These are phyloP conservation scores for Byssochlamys sp. DNA, from an alignment of 2,329 filamentous ascomycete genomes.

Conservation along the genomic window DNA sequence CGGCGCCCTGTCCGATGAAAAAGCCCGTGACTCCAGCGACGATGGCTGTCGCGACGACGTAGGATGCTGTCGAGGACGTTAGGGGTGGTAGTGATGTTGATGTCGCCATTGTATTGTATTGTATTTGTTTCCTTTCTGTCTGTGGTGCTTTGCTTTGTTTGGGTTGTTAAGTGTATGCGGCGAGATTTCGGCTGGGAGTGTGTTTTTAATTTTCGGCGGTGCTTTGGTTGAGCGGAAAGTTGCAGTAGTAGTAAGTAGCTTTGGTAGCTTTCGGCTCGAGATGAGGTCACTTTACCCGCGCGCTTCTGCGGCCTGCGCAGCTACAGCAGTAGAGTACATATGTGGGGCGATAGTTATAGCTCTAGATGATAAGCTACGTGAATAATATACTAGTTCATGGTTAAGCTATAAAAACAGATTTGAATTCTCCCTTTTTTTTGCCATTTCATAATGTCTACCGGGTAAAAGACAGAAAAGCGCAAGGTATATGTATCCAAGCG, in stretches of 20 bases:
- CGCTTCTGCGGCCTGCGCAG: neutral
- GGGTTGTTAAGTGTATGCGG: neutral
- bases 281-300: neutral
- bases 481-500: slow-evolving; percentile 3
- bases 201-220: neutral
- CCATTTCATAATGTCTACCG: neutral
- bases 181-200: neutral
- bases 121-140: too few relatives aligned
- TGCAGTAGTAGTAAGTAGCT: neutral
- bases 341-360: neutral
- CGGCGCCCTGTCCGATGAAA: slow-evolving; percentile 55
- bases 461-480: neutral
- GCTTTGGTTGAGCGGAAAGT: neutral
- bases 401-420: neutral
- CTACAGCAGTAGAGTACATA: neutral
- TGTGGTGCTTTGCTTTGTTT: slow-evolving; percentile 1
- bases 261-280: too few relatives aligned
- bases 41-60: slow-evolving; percentile 64
- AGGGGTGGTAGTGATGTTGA: slow-evolving; percentile 26
- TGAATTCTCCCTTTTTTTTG: neutral
- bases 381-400: neutral
- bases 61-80: slow-evolving; percentile 46
- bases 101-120: slow-evolving; percentile 18
- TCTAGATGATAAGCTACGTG: neutral
- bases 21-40: slow-evolving; percentile 68